These are phyloP conservation scores for Penicillium sp. DNA, from an alignment of 2,329 filamentous ascomycete species.

Conservation along the genomic window DNA sequence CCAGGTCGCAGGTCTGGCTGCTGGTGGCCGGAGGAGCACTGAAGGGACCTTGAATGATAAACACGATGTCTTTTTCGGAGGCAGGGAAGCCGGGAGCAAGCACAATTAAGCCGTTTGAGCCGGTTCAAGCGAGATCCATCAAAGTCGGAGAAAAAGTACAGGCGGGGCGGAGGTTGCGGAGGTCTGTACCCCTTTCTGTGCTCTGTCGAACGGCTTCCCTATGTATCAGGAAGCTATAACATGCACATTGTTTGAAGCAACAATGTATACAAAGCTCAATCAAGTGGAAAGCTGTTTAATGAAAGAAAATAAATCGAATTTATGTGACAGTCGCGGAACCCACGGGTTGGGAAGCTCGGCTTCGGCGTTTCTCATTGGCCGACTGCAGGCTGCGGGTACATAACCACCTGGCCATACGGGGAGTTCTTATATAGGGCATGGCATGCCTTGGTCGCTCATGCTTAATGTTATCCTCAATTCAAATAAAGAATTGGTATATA, in stretches of 20 bases:
- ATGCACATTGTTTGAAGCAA: slow-evolving; percentile 15
- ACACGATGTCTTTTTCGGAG: neutral
- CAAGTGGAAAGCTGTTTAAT: neutral
- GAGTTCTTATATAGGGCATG: too few relatives aligned
- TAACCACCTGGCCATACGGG: slow-evolving; percentile 4
- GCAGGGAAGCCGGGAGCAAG: slow-evolving; percentile 22
- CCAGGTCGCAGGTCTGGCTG: neutral
- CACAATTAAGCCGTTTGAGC: slow-evolving; percentile 14
- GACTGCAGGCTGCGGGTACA: too few relatives aligned
- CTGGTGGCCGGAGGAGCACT: neutral
- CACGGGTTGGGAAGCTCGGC: slow-evolving; percentile 30
- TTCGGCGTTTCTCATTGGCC: slow-evolving; percentile 27
- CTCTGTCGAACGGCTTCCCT: slow-evolving; percentile 23
- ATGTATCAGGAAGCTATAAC: slow-evolving; percentile 7
- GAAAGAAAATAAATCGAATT: slow-evolving; percentile 12
- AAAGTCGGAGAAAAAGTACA: slow-evolving; percentile 7
- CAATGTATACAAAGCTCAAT: neutral
- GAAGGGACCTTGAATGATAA: neutral
- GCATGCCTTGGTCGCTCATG: too few relatives aligned
- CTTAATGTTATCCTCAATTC: too few relatives aligned
- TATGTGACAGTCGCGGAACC: slow-evolving; percentile 31
- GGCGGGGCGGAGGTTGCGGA: slow-evolving; percentile 2
- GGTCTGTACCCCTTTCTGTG: slow-evolving; percentile 24
- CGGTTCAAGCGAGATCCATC: slow-evolving; percentile 8
- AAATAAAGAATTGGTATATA: too few relatives aligned